Evolutionary conservation across 805 yeast genomes (phyloP).

Genomic region (Metschnikowia baotianmanensis): DNA sequence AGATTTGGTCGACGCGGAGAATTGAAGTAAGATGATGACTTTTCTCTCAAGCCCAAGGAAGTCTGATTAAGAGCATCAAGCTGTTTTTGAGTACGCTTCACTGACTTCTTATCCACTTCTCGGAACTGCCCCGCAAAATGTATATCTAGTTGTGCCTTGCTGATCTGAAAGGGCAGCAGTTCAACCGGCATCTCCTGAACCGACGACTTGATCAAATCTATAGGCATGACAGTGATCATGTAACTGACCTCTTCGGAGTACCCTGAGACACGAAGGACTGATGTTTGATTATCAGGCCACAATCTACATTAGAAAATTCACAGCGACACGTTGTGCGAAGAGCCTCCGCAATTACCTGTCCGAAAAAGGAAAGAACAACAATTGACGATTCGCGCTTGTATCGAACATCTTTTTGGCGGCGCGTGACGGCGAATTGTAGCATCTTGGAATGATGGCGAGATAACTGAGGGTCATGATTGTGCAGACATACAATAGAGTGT

Average conservation of each 20-base stretch:
- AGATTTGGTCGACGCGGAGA: slow-evolving; percentile 1
- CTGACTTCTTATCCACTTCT: not conserved
- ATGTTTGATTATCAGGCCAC: too few species aligned
- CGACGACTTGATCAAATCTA: slow-evolving; percentile 1
- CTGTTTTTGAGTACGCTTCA: too few species aligned
- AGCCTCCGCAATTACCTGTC: slow-evolving; percentile 3
- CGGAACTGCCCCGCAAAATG: not conserved
- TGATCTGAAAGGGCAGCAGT: not conserved
- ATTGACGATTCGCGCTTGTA: too few species aligned
- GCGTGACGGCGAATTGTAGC: too few species aligned
- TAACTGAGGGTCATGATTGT: too few species aligned
- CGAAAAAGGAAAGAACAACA: slow-evolving; percentile 16
- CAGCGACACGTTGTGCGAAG: slow-evolving; percentile 10
- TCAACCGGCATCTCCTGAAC: not conserved
- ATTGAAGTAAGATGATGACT: not conserved
- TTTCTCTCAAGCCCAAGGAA: not conserved
- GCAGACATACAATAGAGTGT: too few species aligned
- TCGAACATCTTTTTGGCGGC: not conserved
- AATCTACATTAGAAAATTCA: too few species aligned
- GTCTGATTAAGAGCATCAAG: too few species aligned
- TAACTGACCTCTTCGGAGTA: not conserved
- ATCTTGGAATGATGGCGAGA: too few species aligned
- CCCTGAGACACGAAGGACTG: too few species aligned
- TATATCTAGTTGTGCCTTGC: not conserved
- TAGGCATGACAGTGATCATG: slow-evolving; percentile 1